Evolutionary conservation across 164 flowering plant species (phyloP), one percentile per base, ranked within the genome.

Genomic region (Macadamia integrifolia): DNA sequence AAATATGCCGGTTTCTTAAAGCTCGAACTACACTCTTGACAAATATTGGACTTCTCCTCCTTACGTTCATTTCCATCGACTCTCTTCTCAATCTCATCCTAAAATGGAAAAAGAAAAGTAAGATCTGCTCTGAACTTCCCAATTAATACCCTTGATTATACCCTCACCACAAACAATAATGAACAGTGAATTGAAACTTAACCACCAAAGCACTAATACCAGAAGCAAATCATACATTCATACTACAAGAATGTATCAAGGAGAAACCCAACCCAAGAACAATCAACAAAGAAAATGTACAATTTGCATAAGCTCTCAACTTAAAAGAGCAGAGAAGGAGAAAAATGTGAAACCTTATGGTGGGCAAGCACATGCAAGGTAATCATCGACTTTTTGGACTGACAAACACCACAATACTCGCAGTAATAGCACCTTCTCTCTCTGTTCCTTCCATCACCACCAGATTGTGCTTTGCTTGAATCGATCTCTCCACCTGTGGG

Each of bases 1-100:
- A 93, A 78, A 73, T 93, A 74, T 43, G 98, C 96, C 96, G 91
- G 97, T 71, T 93, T 93, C 40, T 67, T 71, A 30, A 93, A 93
- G 67, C 74, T 80, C 1, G 77, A 83, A 58, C 98, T 93, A 66
- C 97, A 91, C 58, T 87, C 88, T 23, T 74, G 79, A 67, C 98
- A 93, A 23, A 75, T 80, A 72, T 84, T 77, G 10, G 75, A 64
- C 23, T 73, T 74, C 29, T 6, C 71, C 42, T 71, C 60, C 15
- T 14, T 58, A 62, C 75, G 60, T n/a, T 28, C 74, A 18, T 61
- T 75, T 0, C 53, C 80, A 29, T 57, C 64, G 18, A 10, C 68
- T 23, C 28, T 63, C 35, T 71, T 32, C 68, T 69, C 65, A 9
- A 77, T 75, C 70, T 82, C 80, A 9, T 80, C 84, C 87, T 85